Evolutionary conservation across 345 rosid genomes (phyloP), one percentile per base, ranked within the genome.

Genomic region (Hirschfeldia incana): DNA sequence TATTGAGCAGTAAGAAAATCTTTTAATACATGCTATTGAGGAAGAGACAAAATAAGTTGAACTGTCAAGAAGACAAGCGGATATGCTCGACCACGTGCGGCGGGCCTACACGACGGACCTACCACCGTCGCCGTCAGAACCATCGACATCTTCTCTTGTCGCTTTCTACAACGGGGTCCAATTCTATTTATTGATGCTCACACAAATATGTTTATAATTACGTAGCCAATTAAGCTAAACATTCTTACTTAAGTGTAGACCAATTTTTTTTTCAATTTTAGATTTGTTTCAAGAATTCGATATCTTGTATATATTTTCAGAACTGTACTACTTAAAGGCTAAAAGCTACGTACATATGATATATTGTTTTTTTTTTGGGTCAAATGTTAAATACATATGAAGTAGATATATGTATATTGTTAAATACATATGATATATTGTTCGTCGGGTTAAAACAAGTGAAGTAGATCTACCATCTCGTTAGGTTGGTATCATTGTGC

Each of bases 61-160:
- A 73, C 44, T n/a, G 74, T 68, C 74, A 60, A 79, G 46, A 67
- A 46, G 78, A 68, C 78, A 73, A 55, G 74, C 36, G 16, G 82
- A 67, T 79, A 69, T 21, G 78, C 15, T 61, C 76, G 33, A 73
- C 65, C 82, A 79, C 78, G 74, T 79, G 82, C 82, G 82, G 78
- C 72, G 72, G 72, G 33, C 64, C 77, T 44, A 74, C 16, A 42
- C 76, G 68, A 58, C 73, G 30, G 82, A 59, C 82, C 82, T 73
- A 79, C 82, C 65, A 67, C 74, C 70, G 78, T 79, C 69, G 33
- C 74, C 69, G 78, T 73, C 69, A 46, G 7, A 46, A 67, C 69
- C 61, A 28, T 51, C 36, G 67, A 29, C 39, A 67, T 72, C 51
- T 57, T 72, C 53, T 72, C 67, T 57, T 58, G 33, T 70, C 76